A percentile compares a stretch with the other conserved stretches of the same genome.
Conservation (phyloP, 176 grass and related monocot species). For the Oryza glumipatula region DNA sequence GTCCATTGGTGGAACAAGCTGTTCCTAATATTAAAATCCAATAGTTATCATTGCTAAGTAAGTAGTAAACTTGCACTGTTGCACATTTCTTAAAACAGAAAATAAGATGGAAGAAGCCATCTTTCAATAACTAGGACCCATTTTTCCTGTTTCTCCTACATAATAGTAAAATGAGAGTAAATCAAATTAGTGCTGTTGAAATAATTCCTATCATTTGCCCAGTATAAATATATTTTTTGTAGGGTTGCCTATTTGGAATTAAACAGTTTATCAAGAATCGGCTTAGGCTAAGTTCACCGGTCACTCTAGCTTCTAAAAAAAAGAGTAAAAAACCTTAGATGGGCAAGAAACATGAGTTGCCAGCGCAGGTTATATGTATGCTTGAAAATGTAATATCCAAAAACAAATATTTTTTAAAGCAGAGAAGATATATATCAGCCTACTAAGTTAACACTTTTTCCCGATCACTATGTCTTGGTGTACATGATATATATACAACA, state of each 20-base stretch:
- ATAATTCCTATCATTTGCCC: conserved; percentile 11
- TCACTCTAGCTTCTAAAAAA: not conserved
- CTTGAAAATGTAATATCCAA: not conserved
- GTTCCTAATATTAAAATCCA: not conserved
- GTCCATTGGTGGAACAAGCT: not conserved
- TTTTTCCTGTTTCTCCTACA: not conserved
- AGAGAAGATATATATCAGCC: not conserved
- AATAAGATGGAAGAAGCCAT: not conserved
- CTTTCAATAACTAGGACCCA: not conserved
- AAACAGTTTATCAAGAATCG: not conserved
- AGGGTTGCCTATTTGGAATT: conserved; percentile 19
- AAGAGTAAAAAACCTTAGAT: not conserved
- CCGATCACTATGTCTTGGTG: not conserved
- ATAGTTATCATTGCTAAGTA: not conserved
- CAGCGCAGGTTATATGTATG: not conserved
- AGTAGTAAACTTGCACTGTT: not conserved
- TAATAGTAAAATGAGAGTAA: not conserved
- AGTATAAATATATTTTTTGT: not conserved
- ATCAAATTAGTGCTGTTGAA: conserved; percentile 3
- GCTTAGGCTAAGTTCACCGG: not conserved
- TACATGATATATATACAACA: not conserved
- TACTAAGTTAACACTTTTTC: not conserved
- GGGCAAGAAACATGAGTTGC: not conserved
- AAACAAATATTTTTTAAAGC: not conserved
- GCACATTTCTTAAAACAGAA: not conserved